Conservation (phyloP, 2,329 filamentous ascomycete species). For the Elsinoe ampelina region DNA sequence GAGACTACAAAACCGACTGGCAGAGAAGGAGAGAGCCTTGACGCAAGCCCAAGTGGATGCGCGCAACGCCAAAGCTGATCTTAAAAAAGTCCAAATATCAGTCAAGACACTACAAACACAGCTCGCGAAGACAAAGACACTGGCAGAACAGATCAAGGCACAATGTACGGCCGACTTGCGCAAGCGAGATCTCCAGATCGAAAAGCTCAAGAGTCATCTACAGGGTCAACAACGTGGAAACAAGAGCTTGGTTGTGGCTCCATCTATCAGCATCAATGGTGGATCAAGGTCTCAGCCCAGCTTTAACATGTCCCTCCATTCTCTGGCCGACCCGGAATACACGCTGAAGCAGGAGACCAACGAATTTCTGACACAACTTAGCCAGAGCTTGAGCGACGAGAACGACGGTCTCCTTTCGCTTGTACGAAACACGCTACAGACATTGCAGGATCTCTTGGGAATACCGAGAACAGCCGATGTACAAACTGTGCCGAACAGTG, state of each 20-base stretch:
- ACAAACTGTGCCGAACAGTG: constrained; percentile 15
- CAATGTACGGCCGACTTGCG: constrained; percentile 86
- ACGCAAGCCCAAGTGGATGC: constrained; percentile 65
- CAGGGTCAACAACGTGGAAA: constrained; percentile 50
- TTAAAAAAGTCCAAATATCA: constrained; percentile 65
- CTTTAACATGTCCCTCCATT: constrained; percentile 38
- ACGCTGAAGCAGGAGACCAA: constrained; percentile 80
- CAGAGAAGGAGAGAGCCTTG: constrained; percentile 57
- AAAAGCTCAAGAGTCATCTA: constrained; percentile 79
- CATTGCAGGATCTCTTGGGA: constrained; percentile 56
- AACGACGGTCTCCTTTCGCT: constrained; percentile 74
- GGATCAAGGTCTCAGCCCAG: constrained; percentile 44
- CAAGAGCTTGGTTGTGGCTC: constrained; percentile 33
- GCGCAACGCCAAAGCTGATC: constrained; percentile 70
- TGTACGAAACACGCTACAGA: constrained; percentile 60
- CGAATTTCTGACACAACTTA: constrained; percentile 77
- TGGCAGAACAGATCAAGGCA: constrained; percentile 72
- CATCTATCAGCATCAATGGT: constrained; percentile 39
- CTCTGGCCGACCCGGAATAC: constrained; percentile 50
- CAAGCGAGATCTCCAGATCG: constrained; percentile 81
- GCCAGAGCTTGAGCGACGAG: constrained; percentile 77
- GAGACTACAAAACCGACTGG: constrained; percentile 31
- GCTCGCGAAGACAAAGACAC: constrained; percentile 64
- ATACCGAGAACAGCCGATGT: constrained; percentile 32
- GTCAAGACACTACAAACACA: constrained; percentile 74